Conservation (phyloP, 495 filamentous ascomycete species). For the Aspergillus funiculosus region DNA sequence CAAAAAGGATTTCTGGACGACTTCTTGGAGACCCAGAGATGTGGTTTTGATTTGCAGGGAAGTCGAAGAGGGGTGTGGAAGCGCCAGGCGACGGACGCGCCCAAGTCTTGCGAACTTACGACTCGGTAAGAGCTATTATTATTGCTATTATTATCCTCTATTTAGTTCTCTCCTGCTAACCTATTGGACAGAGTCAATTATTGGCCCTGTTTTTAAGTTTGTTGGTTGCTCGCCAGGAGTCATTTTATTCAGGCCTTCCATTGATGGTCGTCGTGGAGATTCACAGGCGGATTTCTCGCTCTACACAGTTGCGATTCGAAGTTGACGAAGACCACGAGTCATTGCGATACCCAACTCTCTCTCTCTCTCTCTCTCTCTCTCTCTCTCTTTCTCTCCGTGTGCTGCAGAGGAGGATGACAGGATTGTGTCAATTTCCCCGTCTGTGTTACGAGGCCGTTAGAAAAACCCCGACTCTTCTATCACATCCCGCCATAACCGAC, state of each 20-base stretch:
- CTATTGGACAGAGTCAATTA: conserved; percentile 3
- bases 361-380: no score
- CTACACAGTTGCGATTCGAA: no score
- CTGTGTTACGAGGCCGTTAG: conserved; percentile 10
- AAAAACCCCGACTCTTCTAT: conserved; percentile 9
- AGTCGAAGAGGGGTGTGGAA: conserved; percentile 14
- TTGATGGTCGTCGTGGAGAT: no score
- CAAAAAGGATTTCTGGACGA: conserved; percentile 1
- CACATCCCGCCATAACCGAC: conserved; percentile 18
- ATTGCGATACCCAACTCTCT: not conserved
- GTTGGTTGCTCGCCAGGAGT: no score
- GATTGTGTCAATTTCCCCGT: conserved; percentile 1
- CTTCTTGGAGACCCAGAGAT: conserved; percentile 23
- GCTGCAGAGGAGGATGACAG: no score
- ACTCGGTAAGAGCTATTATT: conserved; percentile 2
- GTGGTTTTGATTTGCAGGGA: conserved; percentile 40
- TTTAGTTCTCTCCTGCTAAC: not conserved
- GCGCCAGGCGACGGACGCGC: conserved; percentile 2
- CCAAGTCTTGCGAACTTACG: conserved; percentile 1
- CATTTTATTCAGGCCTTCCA: no score
- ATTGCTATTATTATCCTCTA: not conserved
- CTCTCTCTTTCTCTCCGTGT: no score
- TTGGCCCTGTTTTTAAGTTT: no score
- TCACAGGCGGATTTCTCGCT: no score
- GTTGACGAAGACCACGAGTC: not conserved